Evolutionary conservation across 495 filamentous ascomycete genomes (phyloP).

Genomic region (Stereocaulon alpinum): DNA sequence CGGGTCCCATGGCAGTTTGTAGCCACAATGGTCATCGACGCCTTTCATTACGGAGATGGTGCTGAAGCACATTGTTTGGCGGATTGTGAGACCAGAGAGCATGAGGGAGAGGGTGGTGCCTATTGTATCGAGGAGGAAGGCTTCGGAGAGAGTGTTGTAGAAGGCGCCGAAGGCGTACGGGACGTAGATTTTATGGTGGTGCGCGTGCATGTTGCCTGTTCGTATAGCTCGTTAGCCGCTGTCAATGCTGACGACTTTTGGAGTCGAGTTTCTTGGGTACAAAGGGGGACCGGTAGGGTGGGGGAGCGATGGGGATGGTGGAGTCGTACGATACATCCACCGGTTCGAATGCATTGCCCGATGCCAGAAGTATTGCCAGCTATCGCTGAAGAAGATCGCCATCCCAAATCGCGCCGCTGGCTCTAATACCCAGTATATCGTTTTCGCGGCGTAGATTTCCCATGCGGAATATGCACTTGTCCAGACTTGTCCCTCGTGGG

Average conservation of each 20-base stretch:
- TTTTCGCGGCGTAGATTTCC: constrained; percentile 64
- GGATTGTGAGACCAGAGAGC: constrained; percentile 59
- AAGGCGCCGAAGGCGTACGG: constrained; percentile 95
- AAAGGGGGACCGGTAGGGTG: not conserved
- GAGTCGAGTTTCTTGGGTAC: no score
- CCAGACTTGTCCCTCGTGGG: constrained; percentile 11
- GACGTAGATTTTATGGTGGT: constrained; percentile 91
- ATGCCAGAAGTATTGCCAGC: constrained; percentile 96
- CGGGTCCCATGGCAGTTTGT: constrained; percentile 89
- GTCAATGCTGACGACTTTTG: not conserved
- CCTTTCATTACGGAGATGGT: constrained; percentile 81
- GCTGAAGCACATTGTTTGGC: constrained; percentile 80
- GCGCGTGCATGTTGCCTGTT: constrained; percentile 58
- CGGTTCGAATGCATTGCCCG: constrained; percentile 89
- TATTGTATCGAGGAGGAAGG: constrained; percentile 82
- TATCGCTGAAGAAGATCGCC: constrained; percentile 68
- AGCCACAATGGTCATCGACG: constrained; percentile 95
- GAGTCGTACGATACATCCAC: constrained; percentile 84
- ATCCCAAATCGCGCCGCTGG: constrained; percentile 63
- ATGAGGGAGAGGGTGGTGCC: constrained; percentile 78
- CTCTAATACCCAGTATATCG: constrained; percentile 68
- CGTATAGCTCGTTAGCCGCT: not conserved
- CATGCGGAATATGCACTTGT: constrained; percentile 40
- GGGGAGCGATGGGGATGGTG: not conserved
- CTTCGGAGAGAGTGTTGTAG: constrained; percentile 88